A percentile compares a stretch with the other conserved stretches of the same genome.
Conservation (phyloP, 139 green algal species). For the Trebouxia sp. region DNA sequence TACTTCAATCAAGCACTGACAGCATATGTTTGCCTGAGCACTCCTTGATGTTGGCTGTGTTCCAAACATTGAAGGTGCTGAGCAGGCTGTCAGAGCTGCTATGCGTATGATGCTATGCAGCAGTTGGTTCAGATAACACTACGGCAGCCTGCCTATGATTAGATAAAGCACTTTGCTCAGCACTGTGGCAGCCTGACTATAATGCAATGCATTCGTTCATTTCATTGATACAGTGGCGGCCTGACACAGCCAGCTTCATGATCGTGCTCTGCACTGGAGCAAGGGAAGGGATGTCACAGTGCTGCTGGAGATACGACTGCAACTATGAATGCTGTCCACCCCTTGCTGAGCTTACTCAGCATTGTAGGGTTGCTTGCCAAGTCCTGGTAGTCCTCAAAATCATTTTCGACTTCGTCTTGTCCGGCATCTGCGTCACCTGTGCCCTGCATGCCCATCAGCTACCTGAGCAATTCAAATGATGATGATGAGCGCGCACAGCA, state of each 20-base stretch:
- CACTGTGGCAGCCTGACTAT: background rate
- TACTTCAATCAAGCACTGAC: no score
- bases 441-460: background rate
- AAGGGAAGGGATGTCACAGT: background rate
- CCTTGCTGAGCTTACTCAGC: background rate
- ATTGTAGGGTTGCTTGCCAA: background rate
- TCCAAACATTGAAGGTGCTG: background rate
- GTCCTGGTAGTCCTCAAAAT: slow-evolving; percentile 22
- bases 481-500: no score
- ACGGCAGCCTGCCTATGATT: no score
- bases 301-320: background rate
- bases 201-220: background rate
- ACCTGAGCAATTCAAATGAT: background rate
- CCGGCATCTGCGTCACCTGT: background rate
- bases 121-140: background rate
- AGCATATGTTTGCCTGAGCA: no score
- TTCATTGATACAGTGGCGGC: no score
- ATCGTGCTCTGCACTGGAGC: no score
- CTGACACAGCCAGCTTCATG: no score
- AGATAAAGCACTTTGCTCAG: no score
- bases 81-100: background rate
- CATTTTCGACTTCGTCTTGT: background rate
- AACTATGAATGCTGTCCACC: slow-evolving; percentile 31
- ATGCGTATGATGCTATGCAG: background rate
- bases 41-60: background rate